Conservation (phyloP, 1,284 basidiomycete species). For the Xerocomus nothofagi region DNA sequence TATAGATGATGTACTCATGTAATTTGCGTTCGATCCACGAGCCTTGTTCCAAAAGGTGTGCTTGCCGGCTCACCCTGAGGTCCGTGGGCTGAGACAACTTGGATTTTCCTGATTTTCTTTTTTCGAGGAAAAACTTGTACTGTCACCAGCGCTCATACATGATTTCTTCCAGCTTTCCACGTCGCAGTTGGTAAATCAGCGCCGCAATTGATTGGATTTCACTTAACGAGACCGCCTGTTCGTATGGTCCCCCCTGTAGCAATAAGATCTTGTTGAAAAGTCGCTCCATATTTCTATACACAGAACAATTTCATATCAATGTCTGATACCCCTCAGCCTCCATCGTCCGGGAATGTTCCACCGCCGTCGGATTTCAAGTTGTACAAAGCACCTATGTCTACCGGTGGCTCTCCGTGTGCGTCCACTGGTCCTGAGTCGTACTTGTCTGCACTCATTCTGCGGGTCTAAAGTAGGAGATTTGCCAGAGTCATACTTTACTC, state of each 20-base stretch:
- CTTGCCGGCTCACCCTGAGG: conserved; percentile 73
- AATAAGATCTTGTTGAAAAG: conserved; percentile 20
- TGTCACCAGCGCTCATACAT: conserved; percentile 15
- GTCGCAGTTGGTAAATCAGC: background rate
- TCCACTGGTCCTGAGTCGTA: conserved; percentile 16
- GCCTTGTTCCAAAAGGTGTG: conserved; percentile 65
- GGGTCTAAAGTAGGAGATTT: conserved; percentile 40
- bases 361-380: conserved; percentile 43
- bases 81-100: conserved; percentile 66
- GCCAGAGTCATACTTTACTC: conserved; percentile 74
- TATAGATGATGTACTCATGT: conserved; percentile 60
- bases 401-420: conserved; percentile 23
- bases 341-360: conserved; percentile 1
- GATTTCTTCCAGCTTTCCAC: conserved; percentile 1
- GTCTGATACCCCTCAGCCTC: conserved; percentile 24
- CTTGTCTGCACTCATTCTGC: conserved; percentile 7
- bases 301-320: conserved; percentile 20
- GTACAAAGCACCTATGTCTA: conserved; percentile 42
- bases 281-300: conserved; percentile 15
- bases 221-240: conserved; percentile 9
- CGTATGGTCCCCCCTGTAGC: conserved; percentile 15
- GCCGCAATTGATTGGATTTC: conserved; percentile 6
- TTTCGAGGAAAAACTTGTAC: background rate
- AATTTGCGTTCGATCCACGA: conserved; percentile 79
- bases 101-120: conserved; percentile 41